Percentiles rank a stretch among this genome's conserved stretches.
Evolutionary conservation across 805 yeast genomes (phyloP).

Genomic region (Ogataea methylovora): DNA sequence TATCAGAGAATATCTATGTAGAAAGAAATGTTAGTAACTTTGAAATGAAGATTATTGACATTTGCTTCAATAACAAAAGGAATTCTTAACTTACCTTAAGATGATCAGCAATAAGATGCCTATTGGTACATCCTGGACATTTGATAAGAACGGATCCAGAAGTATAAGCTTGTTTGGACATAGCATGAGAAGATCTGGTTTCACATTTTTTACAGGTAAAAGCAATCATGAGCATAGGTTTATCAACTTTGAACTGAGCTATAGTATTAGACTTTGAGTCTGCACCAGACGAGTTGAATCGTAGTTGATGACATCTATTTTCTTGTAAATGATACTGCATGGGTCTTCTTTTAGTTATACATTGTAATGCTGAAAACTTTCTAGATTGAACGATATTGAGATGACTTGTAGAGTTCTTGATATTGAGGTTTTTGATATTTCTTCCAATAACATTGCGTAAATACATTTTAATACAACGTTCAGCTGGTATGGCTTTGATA

Average conservation of each 20-base stretch:
- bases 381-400: too few relatives aligned
- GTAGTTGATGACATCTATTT: too few relatives aligned
- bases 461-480: too few relatives aligned
- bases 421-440: too few relatives aligned
- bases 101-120: conserved; percentile 90
- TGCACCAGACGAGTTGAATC: not conserved
- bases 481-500: too few relatives aligned
- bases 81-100: conserved; percentile 35
- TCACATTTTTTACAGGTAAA: conserved; percentile 89
- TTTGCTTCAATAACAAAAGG: not conserved
- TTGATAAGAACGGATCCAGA: conserved; percentile 81
- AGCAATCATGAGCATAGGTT: conserved; percentile 78
- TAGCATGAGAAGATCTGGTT: conserved; percentile 78
- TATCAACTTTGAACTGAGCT: conserved; percentile 45
- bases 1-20: conserved; percentile 68
- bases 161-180: conserved; percentile 87
- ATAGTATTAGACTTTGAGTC: not conserved
- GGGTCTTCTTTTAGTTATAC: too few relatives aligned
- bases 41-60: not conserved
- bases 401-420: too few relatives aligned
- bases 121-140: conserved; percentile 84
- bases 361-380: too few relatives aligned
- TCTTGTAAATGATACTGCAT: too few relatives aligned
- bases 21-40: conserved; percentile 8
- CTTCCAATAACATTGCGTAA: too few relatives aligned